Conservation (phyloP, 495 filamentous ascomycete genomes). For the Penicillium paxilli region DNA sequence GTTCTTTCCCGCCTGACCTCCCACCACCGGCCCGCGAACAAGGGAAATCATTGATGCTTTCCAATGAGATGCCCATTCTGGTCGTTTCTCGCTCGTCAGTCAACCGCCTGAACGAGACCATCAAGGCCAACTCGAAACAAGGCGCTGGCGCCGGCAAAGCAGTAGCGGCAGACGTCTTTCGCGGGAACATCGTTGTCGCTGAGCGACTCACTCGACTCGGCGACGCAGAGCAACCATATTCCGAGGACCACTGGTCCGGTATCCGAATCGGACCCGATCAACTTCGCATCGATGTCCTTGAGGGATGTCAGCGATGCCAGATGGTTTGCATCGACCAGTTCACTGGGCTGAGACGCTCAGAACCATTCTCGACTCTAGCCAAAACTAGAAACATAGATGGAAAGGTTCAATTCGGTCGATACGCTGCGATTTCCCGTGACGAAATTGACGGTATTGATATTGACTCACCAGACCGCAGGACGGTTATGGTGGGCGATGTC, state of each 20-base stretch:
- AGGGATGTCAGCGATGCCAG: slow-evolving; percentile 83
- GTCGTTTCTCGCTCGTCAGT: slow-evolving; percentile 79
- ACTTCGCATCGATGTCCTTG: slow-evolving; percentile 66
- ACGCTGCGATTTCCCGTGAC: slow-evolving; percentile 49
- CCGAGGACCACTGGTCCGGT: slow-evolving; percentile 49
- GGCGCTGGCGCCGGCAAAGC: slow-evolving; percentile 39
- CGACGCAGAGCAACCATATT: slow-evolving; percentile 54
- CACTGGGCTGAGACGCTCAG: slow-evolving; percentile 72
- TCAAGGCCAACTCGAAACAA: slow-evolving; percentile 50
- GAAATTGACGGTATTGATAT: slow-evolving; percentile 21
- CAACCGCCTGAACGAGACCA: slow-evolving; percentile 69
- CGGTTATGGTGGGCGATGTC: slow-evolving; percentile 45
- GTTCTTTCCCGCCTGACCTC: slow-evolving; percentile 55
- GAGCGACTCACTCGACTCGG: slow-evolving; percentile 39
- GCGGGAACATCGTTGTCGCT: slow-evolving; percentile 80
- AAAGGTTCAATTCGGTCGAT: slow-evolving; percentile 83
- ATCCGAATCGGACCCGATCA: slow-evolving; percentile 36
- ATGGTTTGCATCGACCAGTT: slow-evolving; percentile 94
- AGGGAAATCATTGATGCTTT: slow-evolving; percentile 67
- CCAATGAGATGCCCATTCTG: slow-evolving; percentile 92
- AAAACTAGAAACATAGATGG: slow-evolving; percentile 82
- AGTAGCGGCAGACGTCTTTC: slow-evolving; percentile 71
- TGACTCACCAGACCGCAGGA: slow-evolving; percentile 18
- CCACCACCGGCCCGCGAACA: slow-evolving; percentile 43
- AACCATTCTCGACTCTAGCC: slow-evolving; percentile 84